Evolutionary conservation across 2,329 filamentous ascomycete species (phyloP).

Genomic region (Fusarium sp.): DNA sequence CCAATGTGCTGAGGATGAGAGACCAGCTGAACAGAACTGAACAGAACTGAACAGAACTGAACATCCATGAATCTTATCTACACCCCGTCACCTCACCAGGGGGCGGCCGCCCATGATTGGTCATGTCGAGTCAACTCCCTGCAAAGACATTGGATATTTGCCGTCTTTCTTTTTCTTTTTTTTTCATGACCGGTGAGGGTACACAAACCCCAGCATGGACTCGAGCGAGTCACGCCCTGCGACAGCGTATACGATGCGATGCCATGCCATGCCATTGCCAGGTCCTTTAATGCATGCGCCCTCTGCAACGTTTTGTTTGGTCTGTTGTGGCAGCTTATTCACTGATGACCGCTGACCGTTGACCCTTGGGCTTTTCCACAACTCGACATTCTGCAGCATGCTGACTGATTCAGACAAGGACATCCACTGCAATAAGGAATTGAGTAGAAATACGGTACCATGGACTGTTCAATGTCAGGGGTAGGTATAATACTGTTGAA

Average conservation of each 20-base stretch:
- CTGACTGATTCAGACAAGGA: slow-evolving; percentile 8
- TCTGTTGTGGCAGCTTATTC: background rate
- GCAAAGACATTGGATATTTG: slow-evolving; percentile 24
- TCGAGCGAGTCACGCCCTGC: slow-evolving; percentile 20
- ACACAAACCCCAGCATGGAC: background rate
- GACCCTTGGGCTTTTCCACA: background rate
- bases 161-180: slow-evolving; percentile 35
- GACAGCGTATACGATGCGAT: slow-evolving; percentile 10
- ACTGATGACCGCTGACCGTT: background rate
- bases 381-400: slow-evolving; percentile 3
- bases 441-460: slow-evolving; percentile 6
- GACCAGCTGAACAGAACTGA: slow-evolving; percentile 14
- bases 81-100: slow-evolving; percentile 25
- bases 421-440: slow-evolving; percentile 11
- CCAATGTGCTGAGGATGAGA: slow-evolving; percentile 23
- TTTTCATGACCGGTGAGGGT: slow-evolving; percentile 2
- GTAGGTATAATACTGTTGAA: background rate
- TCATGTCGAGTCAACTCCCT: slow-evolving; percentile 21
- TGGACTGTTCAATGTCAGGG: slow-evolving; percentile 15
- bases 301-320: background rate
- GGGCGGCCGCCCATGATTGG: slow-evolving; percentile 39
- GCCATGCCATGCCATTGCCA: too few species aligned
- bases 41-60: background rate
- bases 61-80: slow-evolving; percentile 22
- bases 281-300: background rate